Evolutionary conservation across 768 basidiomycete genomes (phyloP).

Genomic region (Ramaria sp.): DNA sequence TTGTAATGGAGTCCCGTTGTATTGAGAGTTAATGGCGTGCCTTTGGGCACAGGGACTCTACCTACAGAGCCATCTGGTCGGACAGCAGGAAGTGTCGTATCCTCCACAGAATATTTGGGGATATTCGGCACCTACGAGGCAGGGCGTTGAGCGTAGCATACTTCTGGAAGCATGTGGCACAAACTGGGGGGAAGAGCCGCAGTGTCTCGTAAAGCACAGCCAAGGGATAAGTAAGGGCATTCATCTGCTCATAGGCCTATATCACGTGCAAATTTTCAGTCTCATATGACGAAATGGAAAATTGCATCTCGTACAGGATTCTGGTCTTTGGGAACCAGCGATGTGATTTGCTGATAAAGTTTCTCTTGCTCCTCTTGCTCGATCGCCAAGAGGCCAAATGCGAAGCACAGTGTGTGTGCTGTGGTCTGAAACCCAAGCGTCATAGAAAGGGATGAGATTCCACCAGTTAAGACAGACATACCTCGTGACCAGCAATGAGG

Average conservation of each 20-base stretch:
- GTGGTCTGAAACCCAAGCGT: constrained; percentile 11
- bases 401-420: constrained; percentile 14
- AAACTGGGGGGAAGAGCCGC: constrained; percentile 14
- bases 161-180: not conserved
- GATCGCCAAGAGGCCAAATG: constrained; percentile 16
- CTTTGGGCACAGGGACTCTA: constrained; percentile 33
- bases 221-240: constrained; percentile 5
- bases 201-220: constrained; percentile 15
- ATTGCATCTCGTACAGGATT: constrained; percentile 4
- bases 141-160: not conserved
- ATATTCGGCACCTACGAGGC: constrained; percentile 26
- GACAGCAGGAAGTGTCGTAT: constrained; percentile 29
- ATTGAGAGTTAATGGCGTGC: constrained; percentile 26
- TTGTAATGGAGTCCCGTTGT: constrained; percentile 39
- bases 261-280: not conserved
- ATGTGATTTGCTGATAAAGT: constrained; percentile 6
- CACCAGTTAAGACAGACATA: not conserved
- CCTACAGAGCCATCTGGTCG: constrained; percentile 25
- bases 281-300: too few relatives aligned
- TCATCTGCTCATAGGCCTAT: constrained; percentile 10
- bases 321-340: not conserved
- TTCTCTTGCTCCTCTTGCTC: constrained; percentile 15
- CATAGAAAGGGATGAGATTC: not conserved
- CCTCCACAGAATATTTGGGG: constrained; percentile 36
- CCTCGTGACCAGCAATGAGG: constrained; percentile 18